Base-by-base conservation (phyloP, 2,329 filamentous ascomycete genomes). In the Graphilbum fragrans region DNA sequence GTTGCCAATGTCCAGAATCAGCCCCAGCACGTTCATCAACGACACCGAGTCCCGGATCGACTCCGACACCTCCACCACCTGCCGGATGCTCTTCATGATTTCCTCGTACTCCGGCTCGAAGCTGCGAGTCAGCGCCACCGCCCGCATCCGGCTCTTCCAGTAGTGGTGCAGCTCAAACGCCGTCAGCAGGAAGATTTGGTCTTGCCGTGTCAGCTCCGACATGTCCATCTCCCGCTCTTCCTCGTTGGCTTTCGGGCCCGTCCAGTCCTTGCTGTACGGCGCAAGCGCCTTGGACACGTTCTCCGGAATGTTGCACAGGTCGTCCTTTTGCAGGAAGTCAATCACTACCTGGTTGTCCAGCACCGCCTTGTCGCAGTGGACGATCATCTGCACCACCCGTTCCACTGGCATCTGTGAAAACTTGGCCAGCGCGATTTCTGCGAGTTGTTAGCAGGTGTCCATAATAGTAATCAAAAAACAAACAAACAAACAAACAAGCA, bases 1-100 rank as follows among this genome's bases (percentile, higher is more conserved):
- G 62, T 98, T 98, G 61, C 92, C 92, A 55, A 98, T 94, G 60
- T 95, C 90, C 53, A 98, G 69, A 61, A 98, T 98, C 47, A 96
- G 72, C 45, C 90, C 88, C 43, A 98, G 76, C 37, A 98, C 87
- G 50, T 94, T 95, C 81, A 96, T 94, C 53, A 98, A 66, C 21
- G 86, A 83, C 21, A 94, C 86, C 2, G 88, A 95, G 56, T 94
- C 87, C 37, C 90, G 77, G 41, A 98, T 66, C 10, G 86, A 84
- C 63, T 96, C 90, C 5, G 88, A 90, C 9, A 94, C 87, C 23
- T 68, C 67, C 29, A 93, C 83, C n/a, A 98, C 78, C 46, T 92
- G 80, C 49, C 81, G 80, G 45, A 96, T 76, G 64, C 92, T 94
- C 34, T 73, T 69, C 11, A 82, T 86, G 35, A 96, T 81, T 54